Evolutionary conservation across 331 rosid genomes (phyloP).

Genomic region (Pyrus hybrid): DNA sequence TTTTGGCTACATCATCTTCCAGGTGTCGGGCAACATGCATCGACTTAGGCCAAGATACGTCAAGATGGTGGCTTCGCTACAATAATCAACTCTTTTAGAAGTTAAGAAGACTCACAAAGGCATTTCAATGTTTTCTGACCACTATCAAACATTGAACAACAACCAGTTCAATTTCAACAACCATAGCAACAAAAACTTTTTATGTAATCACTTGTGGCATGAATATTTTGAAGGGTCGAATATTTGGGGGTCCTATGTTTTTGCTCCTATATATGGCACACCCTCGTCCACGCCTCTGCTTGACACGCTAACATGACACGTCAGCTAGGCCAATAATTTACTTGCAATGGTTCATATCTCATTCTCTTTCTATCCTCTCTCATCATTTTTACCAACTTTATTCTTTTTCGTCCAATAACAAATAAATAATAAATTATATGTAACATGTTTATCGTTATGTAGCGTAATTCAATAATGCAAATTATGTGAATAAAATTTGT

Average conservation of each 20-base stretch:
- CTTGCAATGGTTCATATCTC: no score
- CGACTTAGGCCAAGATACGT: no score
- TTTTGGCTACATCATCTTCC: rapidly evolving
- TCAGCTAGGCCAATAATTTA: not conserved
- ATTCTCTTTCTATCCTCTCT: no score
- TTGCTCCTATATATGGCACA: not conserved
- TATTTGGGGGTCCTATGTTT: not conserved
- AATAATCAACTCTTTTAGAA: rapidly evolving
- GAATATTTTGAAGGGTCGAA: not conserved
- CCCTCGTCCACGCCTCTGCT: not conserved
- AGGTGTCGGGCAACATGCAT: rapidly evolving
- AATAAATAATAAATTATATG: no score
- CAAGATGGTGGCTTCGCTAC: no score
- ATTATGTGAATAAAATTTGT: no score
- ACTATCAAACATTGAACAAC: no score
- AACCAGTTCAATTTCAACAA: not conserved
- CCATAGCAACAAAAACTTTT: not conserved
- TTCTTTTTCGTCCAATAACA: no score
- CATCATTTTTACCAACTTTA: no score
- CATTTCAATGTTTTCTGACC: rapidly evolving
- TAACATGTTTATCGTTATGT: no score
- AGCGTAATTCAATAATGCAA: no score
- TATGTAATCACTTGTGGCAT: not conserved
- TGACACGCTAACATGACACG: not conserved
- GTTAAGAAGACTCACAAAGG: no score